Base-by-base conservation (phyloP, 2,329 filamentous ascomycete species). In the Ceratocystis huliohia region DNA sequence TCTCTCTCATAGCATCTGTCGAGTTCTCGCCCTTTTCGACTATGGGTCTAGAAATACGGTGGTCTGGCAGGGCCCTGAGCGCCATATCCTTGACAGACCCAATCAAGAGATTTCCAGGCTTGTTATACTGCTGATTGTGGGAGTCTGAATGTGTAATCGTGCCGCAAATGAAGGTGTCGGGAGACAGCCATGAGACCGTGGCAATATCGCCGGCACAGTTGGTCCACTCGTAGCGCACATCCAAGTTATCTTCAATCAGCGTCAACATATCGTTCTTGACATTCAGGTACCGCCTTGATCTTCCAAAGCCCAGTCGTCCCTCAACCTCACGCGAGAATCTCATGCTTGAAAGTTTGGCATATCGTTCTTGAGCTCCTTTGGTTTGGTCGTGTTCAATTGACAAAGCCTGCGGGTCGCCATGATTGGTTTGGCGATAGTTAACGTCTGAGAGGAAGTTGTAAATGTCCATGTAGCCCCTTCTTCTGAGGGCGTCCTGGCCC, bases 71-170 rank as follows among this genome's bases (percentile, higher is more conserved):
- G 0, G 82, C 80, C 5, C 73, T 77, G 1, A 87, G 72, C 0
- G 75, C 78, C 0, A 79, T 77, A 1, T 72, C 70, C 0, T 68
- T 70, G 0, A 77, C 75, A 0, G 82, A 84, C 5, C 82, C 84
- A 1, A 87, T 73, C 0, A 84, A 74, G 8, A 87, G 73, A 70
- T 87, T 87, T 0, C 84, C 84, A 0, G 82, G 80, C 69, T 83
- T 85, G 70, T 87, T 87, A 71, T 87, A 87, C 69, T 86, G 84
- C 70, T 86, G 83, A 67, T 86, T 87, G 53, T 84, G 81, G 0
- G 77, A 74, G 70, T 87, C 84, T 0, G 83, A 86, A 73, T 87
- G 84, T 0, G 81, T 81, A 0, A 83, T 84, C 0, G 84, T 83
- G 44, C 84, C 84, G 69, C 83, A 85, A n/a, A 87, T 71, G 64